Conservation (phyloP, 768 basidiomycete species). For the Naganishia vaughanmartiniae region DNA sequence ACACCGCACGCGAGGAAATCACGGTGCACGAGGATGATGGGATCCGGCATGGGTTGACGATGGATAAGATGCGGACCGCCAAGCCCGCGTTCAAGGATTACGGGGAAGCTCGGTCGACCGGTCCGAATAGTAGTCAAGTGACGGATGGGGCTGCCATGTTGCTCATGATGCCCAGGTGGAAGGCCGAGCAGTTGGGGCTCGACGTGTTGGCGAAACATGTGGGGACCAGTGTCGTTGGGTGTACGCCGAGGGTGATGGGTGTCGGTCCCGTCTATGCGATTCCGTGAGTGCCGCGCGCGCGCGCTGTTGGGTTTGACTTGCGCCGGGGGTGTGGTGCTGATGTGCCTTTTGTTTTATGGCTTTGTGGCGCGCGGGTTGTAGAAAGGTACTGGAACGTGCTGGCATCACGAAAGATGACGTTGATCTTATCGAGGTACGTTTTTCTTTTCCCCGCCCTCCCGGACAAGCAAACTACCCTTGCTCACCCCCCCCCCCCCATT, state of each 20-base stretch:
- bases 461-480: too few species aligned
- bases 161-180: conserved; percentile 72
- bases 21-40: conserved; percentile 71
- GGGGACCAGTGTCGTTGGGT: conserved; percentile 64
- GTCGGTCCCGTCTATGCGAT: conserved; percentile 31
- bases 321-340: too few species aligned
- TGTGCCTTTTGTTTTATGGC: conserved; percentile 45
- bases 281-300: conserved; percentile 29
- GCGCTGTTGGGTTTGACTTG: too few species aligned
- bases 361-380: conserved; percentile 72
- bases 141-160: conserved; percentile 81
- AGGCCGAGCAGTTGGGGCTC: conserved; percentile 72
- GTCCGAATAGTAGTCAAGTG: conserved; percentile 80
- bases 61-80: conserved; percentile 64
- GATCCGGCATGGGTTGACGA: conserved; percentile 69
- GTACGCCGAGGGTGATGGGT: conserved; percentile 81
- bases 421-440: conserved; percentile 70
- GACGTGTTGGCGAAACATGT: conserved; percentile 73
- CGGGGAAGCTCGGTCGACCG: conserved; percentile 70
- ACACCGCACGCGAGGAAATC: conserved; percentile 52
- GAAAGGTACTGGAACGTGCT: conserved; percentile 62
- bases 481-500: not conserved
- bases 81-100: conserved; percentile 78
- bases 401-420: conserved; percentile 69
- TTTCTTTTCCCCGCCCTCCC: not conserved